phyloP scores from a whole-genome alignment of 2,329 filamentous ascomycete genomes.

The Xylaria sp. region DNA sequence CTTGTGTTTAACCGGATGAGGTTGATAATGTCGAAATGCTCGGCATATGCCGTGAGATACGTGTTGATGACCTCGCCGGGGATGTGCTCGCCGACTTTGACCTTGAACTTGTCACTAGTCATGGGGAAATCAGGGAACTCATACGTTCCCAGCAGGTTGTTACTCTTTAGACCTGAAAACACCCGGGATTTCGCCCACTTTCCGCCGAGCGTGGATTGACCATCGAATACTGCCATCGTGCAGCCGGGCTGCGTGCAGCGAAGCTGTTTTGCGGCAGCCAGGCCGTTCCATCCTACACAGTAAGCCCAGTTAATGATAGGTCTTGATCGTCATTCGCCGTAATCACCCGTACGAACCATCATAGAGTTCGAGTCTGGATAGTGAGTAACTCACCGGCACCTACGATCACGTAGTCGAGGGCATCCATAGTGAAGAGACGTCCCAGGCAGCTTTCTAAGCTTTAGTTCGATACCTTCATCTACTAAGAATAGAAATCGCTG shows the following conservation, averaged over 20 bases:
- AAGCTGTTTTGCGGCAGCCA: slow-evolving; percentile 64
- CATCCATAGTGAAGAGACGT: slow-evolving; percentile 41
- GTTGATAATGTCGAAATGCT: slow-evolving; percentile 52
- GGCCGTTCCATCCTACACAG: slow-evolving; percentile 53
- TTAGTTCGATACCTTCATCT: too few species aligned
- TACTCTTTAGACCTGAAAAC: slow-evolving; percentile 71
- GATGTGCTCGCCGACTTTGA: slow-evolving; percentile 58
- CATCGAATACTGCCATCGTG: slow-evolving; percentile 61
- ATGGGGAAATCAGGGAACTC: slow-evolving; percentile 77
- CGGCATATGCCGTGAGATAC: slow-evolving; percentile 60
- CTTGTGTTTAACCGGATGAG: slow-evolving; percentile 53
- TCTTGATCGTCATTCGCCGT: not conserved
- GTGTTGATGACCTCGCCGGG: slow-evolving; percentile 57
- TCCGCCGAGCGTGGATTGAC: slow-evolving; percentile 62
- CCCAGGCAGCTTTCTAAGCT: too few species aligned
- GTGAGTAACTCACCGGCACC: slow-evolving; percentile 53
- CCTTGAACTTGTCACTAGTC: slow-evolving; percentile 52
- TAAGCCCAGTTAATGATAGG: not conserved
- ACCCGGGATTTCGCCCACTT: slow-evolving; percentile 70
- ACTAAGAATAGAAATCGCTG: too few species aligned
- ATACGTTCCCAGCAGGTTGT: slow-evolving; percentile 74
- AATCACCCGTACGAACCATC: not conserved
- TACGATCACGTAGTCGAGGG: slow-evolving; percentile 51
- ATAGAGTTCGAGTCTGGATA: not conserved
- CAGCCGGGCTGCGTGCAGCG: slow-evolving; percentile 60